Evolutionary conservation across 192 early-diverging fungal genomes (phyloP).

Genomic region (Diversispora eburnea): DNA sequence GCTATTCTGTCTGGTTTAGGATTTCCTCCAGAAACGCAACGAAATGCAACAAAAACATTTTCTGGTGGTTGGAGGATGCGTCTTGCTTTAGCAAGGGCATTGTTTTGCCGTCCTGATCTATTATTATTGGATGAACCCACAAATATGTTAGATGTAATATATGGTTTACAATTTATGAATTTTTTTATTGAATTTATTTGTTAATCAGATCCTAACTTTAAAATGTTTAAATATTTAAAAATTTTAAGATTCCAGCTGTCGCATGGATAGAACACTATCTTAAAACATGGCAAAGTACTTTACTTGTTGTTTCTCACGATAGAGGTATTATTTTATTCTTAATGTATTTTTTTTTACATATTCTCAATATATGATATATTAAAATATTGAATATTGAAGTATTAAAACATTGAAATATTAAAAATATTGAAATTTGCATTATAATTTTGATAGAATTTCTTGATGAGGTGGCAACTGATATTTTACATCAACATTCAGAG

Average conservation of each 20-base stretch:
- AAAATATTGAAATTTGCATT: neutral
- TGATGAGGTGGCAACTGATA: constrained; percentile 96
- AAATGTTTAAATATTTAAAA: neutral
- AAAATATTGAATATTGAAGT: neutral
- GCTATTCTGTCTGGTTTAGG: constrained; percentile 96
- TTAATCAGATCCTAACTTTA: neutral
- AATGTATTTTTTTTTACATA: neutral
- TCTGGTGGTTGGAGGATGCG: constrained; percentile 99
- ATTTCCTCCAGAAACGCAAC: constrained; percentile 74
- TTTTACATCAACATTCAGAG: constrained; percentile 92
- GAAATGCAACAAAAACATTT: constrained; percentile 85
- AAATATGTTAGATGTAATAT: constrained; percentile 75
- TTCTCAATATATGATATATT: neutral
- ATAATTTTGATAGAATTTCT: constrained; percentile 68
- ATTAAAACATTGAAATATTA: too few species aligned
- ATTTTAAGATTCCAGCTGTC: constrained; percentile 79
- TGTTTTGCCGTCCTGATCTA: constrained; percentile 94
- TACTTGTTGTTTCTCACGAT: constrained; percentile 98
- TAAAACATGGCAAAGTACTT: constrained; percentile 83
- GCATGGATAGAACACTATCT: constrained; percentile 97
- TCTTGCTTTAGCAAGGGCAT: constrained; percentile 89
- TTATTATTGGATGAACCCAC: constrained; percentile 90
- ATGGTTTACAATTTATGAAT: neutral
- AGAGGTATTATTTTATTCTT: constrained; percentile 46
- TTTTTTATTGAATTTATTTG: neutral